These are phyloP conservation scores for Cryptococcus floricola DNA, from an alignment of 1,284 basidiomycete species.

Conservation along the genomic window DNA sequence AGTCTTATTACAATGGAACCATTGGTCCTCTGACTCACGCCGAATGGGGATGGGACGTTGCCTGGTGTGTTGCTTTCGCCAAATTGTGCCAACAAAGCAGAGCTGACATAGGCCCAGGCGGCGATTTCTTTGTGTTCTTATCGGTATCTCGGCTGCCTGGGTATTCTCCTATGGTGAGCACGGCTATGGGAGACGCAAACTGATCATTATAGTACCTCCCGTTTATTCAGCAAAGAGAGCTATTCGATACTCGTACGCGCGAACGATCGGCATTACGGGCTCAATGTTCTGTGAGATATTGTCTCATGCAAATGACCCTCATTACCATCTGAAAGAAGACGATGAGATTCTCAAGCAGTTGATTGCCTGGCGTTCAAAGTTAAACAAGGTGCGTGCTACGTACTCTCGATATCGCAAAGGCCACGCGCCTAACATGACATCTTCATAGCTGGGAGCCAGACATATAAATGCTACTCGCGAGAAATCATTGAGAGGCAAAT, in stretches of 20 bases:
- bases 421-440: neutral
- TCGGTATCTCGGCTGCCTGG: conserved; percentile 45
- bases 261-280: conserved; percentile 46
- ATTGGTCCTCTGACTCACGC: conserved; percentile 40
- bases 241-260: conserved; percentile 48
- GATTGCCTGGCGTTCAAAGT: conserved; percentile 36
- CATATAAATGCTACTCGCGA: conserved; percentile 47
- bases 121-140: conserved; percentile 47
- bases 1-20: conserved; percentile 44
- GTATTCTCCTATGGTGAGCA: conserved; percentile 37
- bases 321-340: conserved; percentile 27
- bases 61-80: conserved; percentile 41
- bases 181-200: neutral
- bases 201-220: conserved; percentile 41
- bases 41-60: conserved; percentile 51
- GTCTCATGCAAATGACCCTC: conserved; percentile 43
- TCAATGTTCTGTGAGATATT: conserved; percentile 49
- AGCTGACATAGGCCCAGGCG: conserved; percentile 53
- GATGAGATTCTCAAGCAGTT: conserved; percentile 31
- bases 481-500: conserved; percentile 43
- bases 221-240: conserved; percentile 46
- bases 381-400: conserved; percentile 27
- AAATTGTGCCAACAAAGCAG: conserved; percentile 39
- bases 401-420: neutral
- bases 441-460: conserved; percentile 31